Evolutionary conservation across 2,329 filamentous ascomycete genomes (phyloP), one percentile per base, ranked within the genome.

Genomic region (Sordariomycetes sp.): DNA sequence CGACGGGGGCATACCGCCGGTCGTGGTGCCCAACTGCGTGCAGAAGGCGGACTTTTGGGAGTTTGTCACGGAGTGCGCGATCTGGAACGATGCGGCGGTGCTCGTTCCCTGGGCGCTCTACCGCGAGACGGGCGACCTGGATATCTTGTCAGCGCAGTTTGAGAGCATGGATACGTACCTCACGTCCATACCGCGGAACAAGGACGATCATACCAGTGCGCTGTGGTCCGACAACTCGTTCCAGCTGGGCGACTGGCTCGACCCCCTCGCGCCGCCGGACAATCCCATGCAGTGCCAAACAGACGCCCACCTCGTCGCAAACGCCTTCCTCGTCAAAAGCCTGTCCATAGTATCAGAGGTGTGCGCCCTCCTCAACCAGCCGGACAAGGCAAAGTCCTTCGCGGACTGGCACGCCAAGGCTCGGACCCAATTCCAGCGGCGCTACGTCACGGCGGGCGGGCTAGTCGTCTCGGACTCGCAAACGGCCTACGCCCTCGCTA

Each of bases 161-260:
- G 60, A 66, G 1, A 73, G 72, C 1, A 72, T 75, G 63, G 67
- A 67, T 43, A 66, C 66, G 0, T 79, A 74, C 72, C 59, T 77
- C 0, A 67, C 60, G 25, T 70, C 69, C 7, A 70, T 72, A 46
- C 69, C 37, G 14, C n/a, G 22, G 20, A 14, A 50, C 18, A 50
- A 50, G n/a, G 12, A 63, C 3, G 65, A 67, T n/a, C 70, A 63
- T 53, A 57, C 58, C 0, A 68, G 65, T 7, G 70, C 72, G 2
- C 66, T 79, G 0, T 79, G 77, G 76, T 63, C 71, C 52, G 66
- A 66, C 4, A 64, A 62, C 28, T 59, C 60, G 11, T 68, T 67
- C 52, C 75, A 79, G 59, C 71, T 70, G 40, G 69, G 74, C 34
- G 77, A 79, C 61, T 79, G 77, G 77, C 69, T 79, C 1, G 77